Conservation (phyloP, 176 grass and related monocot species). For the Avena sativa region DNA sequence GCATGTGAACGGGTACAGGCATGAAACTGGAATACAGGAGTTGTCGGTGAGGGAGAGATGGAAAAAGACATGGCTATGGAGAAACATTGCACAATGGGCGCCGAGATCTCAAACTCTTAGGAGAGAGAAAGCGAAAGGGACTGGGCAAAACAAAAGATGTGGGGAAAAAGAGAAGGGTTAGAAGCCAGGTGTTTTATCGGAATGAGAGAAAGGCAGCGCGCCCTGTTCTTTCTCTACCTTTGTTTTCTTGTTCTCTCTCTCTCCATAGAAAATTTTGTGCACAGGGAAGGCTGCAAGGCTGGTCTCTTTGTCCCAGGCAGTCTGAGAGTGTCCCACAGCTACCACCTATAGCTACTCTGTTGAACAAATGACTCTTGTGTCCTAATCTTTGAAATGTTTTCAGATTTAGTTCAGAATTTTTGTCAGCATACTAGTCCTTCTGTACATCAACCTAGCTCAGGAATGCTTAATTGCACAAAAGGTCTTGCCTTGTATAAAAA, state of each 20-base stretch:
- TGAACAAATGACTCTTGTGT: conserved; percentile 26
- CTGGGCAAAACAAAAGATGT: conserved; percentile 53
- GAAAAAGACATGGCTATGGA: conserved; percentile 47
- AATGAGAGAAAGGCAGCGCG: conserved; percentile 65
- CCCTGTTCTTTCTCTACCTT: conserved; percentile 28
- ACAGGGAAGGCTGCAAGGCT: conserved; percentile 56
- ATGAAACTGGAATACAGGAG: conserved; percentile 43
- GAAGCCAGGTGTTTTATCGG: conserved; percentile 66
- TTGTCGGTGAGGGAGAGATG: conserved; percentile 32
- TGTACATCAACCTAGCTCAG: background rate
- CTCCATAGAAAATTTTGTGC: conserved; percentile 42
- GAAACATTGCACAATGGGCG: conserved; percentile 41
- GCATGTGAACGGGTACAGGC: conserved; percentile 39
- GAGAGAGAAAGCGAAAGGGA: conserved; percentile 33
- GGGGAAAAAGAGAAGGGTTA: conserved; percentile 45
- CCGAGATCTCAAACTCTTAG: conserved; percentile 36
- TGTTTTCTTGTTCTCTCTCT: conserved; percentile 26
- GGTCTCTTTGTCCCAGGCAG: conserved; percentile 63
- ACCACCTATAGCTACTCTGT: conserved; percentile 11
- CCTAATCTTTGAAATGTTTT: background rate
- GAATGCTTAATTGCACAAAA: background rate
- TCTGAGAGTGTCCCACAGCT: conserved; percentile 34
- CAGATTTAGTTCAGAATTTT: background rate
- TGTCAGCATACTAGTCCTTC: background rate
- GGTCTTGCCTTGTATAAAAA: background rate